phyloP scores from a whole-genome alignment of 805 yeast species.

The Torulaspora maleeae region DNA sequence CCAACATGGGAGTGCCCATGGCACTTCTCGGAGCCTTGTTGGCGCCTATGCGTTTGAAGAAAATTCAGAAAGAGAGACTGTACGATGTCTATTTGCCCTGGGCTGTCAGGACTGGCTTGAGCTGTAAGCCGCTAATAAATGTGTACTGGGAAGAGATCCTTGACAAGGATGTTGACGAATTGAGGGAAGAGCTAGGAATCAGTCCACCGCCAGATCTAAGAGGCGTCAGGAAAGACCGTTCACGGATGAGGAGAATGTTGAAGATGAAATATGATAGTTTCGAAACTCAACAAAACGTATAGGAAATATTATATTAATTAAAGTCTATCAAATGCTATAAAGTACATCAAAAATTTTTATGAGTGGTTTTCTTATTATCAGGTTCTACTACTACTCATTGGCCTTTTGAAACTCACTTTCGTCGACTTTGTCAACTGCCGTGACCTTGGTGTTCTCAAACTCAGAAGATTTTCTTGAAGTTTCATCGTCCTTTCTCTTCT shows the following conservation, averaged over 20 bases:
- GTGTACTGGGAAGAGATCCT: slow-evolving; percentile 88
- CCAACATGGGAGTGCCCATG: slow-evolving; percentile 92
- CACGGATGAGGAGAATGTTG: slow-evolving; percentile 21
- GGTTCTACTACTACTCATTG: too few relatives aligned
- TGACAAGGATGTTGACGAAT: slow-evolving; percentile 64
- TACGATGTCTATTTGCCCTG: slow-evolving; percentile 76
- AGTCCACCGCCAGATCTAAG: slow-evolving; percentile 78
- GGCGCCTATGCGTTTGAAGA: slow-evolving; percentile 74
- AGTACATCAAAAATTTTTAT: background rate
- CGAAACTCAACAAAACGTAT: slow-evolving; percentile 5
- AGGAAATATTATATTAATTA: background rate
- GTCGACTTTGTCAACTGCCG: background rate
- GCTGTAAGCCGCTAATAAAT: slow-evolving; percentile 72
- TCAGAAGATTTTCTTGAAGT: slow-evolving; percentile 2
- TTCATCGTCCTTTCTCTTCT: slow-evolving; percentile 4
- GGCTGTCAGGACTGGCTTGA: slow-evolving; percentile 72
- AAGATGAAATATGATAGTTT: slow-evolving; percentile 26
- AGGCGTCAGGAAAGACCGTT: slow-evolving; percentile 45
- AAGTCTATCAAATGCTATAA: background rate
- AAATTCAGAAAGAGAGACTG: slow-evolving; percentile 58
- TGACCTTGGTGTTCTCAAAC: background rate
- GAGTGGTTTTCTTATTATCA: background rate
- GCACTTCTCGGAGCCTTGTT: slow-evolving; percentile 88
- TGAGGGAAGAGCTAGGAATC: slow-evolving; percentile 68
- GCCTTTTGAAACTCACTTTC: background rate